phyloP scores from a whole-genome alignment of 306 rosid species.

The Abrus pulchellus region DNA sequence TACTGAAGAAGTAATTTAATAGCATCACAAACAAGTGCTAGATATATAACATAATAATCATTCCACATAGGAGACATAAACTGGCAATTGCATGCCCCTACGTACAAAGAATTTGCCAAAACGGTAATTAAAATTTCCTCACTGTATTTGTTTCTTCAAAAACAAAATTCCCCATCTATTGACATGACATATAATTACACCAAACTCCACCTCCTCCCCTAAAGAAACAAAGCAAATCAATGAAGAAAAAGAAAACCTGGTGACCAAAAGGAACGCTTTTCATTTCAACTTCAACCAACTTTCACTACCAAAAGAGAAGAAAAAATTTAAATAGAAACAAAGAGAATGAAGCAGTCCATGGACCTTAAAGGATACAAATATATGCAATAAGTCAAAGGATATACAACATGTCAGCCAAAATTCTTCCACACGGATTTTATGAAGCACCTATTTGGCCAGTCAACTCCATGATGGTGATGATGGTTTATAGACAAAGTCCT shows the following conservation, averaged over 20 bases:
- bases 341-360: conserved; percentile 50
- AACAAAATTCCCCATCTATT: conserved; percentile 52
- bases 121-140: conserved; percentile 47
- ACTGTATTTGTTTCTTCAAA: conserved; percentile 47
- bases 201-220: conserved; percentile 52
- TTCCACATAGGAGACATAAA: conserved; percentile 4
- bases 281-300: conserved; percentile 59
- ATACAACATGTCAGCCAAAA: conserved; percentile 65
- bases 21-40: conserved; percentile 5
- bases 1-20: neutral
- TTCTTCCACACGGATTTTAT: conserved; percentile 53
- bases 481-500: conserved; percentile 81
- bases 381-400: conserved; percentile 68
- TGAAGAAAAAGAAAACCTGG: conserved; percentile 4
- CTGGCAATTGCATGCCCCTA: conserved; percentile 29
- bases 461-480: conserved; percentile 89
- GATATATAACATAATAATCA: conserved; percentile 29
- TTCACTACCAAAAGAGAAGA: conserved; percentile 51
- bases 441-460: conserved; percentile 58
- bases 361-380: conserved; percentile 58
- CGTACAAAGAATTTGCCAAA: conserved; percentile 49
- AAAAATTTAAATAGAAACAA: conserved; percentile 43
- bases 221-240: conserved; percentile 45
- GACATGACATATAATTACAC: conserved; percentile 59
- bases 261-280: conserved; percentile 52